Evolutionary conservation across 345 rosid genomes (phyloP).

Genomic region (Citrus hindsii): DNA sequence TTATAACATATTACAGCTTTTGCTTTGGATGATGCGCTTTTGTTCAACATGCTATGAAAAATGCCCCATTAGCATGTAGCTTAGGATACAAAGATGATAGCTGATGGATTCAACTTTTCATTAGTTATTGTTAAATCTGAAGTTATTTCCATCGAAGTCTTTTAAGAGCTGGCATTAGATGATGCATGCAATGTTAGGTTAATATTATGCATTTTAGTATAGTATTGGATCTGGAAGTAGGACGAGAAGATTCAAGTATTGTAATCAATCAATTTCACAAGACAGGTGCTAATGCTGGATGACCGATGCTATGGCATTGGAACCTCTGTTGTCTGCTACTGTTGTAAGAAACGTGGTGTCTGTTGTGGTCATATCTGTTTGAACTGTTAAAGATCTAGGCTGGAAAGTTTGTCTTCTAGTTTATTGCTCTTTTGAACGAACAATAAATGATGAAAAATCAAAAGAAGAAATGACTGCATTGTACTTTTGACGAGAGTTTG

Average conservation of each 20-base stretch:
- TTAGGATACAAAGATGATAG: too few species aligned
- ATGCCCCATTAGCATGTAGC: neutral
- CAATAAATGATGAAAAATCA: neutral
- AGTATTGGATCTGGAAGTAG: neutral
- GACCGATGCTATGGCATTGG: neutral
- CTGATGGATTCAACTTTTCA: too few species aligned
- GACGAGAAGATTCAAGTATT: neutral
- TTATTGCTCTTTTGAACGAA: neutral
- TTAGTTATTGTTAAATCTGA: too few species aligned
- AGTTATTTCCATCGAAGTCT: too few species aligned
- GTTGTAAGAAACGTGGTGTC: neutral
- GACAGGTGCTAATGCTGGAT: neutral
- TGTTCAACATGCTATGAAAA: neutral
- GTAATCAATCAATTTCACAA: neutral
- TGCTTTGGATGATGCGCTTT: neutral
- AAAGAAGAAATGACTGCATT: neutral
- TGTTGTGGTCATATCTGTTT: neutral
- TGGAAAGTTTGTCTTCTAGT: neutral
- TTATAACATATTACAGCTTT: neutral
- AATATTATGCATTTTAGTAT: too few species aligned
- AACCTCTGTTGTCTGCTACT: neutral
- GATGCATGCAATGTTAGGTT: too few species aligned
- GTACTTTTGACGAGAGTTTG: neutral
- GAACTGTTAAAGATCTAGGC: neutral
- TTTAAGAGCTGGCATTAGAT: too few species aligned